These are phyloP conservation scores for Diaporthe helianthi DNA, from an alignment of 2,329 filamentous ascomycete genomes.

Conservation along the genomic window DNA sequence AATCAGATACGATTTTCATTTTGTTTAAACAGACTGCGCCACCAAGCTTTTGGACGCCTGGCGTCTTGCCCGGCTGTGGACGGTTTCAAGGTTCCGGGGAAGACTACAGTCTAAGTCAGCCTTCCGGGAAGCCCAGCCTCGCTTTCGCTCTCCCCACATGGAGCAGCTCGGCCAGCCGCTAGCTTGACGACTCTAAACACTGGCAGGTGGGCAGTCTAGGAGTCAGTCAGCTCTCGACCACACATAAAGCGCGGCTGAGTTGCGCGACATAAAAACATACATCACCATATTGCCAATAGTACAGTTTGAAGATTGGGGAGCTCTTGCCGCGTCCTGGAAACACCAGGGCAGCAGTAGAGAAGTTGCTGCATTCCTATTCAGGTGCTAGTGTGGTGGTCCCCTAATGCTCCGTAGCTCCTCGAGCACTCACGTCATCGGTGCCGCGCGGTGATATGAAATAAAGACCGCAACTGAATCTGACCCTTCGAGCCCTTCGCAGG, in stretches of 20 bases:
- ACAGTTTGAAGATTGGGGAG: not conserved
- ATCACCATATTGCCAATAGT: not conserved
- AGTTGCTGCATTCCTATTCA: conserved; percentile 10
- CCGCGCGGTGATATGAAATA: not conserved
- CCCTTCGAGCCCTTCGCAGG: conserved; percentile 28
- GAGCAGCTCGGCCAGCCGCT: not conserved
- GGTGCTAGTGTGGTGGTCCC: not conserved
- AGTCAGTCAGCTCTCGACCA: not conserved
- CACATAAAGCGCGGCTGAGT: not conserved
- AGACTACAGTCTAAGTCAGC: not conserved
- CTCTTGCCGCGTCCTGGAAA: not conserved
- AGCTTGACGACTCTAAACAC: not conserved
- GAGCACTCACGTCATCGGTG: not conserved
- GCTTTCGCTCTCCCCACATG: not conserved
- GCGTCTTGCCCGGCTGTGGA: not conserved
- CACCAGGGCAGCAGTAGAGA: not conserved
- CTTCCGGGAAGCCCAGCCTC: conserved; percentile 1
- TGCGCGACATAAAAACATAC: not conserved
- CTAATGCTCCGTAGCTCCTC: not conserved
- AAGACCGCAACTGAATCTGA: conserved; percentile 19
- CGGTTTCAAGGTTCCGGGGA: not conserved
- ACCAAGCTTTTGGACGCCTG: not conserved
- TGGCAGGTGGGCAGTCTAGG: not conserved
- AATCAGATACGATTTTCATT: not conserved
- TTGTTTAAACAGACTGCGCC: too few relatives aligned